phyloP scores from a whole-genome alignment of 2,329 filamentous ascomycete genomes.

The Nannizziopsis arthrosporioides region DNA sequence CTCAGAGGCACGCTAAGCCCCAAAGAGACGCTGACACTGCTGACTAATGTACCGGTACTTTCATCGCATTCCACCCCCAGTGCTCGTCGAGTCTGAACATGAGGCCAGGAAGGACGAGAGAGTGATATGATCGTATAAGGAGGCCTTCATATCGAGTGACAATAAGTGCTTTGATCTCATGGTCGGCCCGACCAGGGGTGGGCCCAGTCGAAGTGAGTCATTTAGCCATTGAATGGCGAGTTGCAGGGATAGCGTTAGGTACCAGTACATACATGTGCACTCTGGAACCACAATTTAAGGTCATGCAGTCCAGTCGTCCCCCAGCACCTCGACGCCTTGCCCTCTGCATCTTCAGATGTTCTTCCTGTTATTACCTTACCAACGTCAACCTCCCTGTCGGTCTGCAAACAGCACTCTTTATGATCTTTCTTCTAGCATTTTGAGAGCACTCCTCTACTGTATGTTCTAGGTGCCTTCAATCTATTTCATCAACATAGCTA shows the following conservation, averaged over 20 bases:
- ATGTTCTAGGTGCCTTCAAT: background rate
- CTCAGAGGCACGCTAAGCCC: conserved; percentile 1
- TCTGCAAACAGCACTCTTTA: too few species aligned
- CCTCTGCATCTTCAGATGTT: conserved; percentile 1
- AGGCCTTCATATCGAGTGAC: too few species aligned
- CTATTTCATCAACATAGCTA: background rate
- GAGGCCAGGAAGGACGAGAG: too few species aligned
- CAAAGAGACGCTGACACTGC: background rate
- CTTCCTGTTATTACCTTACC: conserved; percentile 6
- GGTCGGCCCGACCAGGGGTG: too few species aligned
- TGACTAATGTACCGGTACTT: conserved; percentile 6
- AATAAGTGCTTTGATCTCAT: too few species aligned
- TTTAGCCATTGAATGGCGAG: background rate
- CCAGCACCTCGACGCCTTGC: background rate
- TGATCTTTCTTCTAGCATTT: background rate
- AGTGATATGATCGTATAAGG: too few species aligned
- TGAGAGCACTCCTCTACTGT: background rate
- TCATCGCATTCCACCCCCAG: background rate
- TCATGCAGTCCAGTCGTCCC: conserved; percentile 4
- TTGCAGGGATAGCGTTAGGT: background rate
- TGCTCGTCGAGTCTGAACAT: background rate
- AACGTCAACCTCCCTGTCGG: too few species aligned
- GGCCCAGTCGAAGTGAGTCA: too few species aligned
- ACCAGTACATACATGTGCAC: conserved; percentile 7
- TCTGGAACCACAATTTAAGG: background rate